phyloP scores from a whole-genome alignment of 1,139 yeast species.

The Geotrichum siamense region DNA sequence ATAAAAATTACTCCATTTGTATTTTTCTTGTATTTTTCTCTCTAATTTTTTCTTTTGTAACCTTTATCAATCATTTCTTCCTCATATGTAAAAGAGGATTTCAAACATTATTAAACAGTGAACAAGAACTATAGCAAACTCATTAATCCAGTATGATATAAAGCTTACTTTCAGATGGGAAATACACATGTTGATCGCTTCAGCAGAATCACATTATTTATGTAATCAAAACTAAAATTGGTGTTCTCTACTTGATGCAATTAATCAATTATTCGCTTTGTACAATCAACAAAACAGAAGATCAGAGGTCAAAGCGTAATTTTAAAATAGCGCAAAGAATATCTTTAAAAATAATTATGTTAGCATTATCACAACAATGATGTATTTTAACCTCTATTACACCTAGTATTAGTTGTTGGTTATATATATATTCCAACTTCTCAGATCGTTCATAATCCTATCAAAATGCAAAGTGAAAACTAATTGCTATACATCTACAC shows the following conservation, averaged over 20 bases:
- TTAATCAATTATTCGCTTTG: conserved; percentile 25
- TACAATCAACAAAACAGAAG: conserved; percentile 22
- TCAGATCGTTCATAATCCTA: conserved; percentile 35
- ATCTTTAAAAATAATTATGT: conserved; percentile 30
- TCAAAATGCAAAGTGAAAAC: conserved; percentile 27
- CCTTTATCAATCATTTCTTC: not conserved
- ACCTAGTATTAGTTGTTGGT: conserved; percentile 30
- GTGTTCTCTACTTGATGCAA: conserved; percentile 26
- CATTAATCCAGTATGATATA: conserved; percentile 21
- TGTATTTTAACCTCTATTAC: conserved; percentile 32
- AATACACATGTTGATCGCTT: conserved; percentile 21
- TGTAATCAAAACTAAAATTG: conserved; percentile 22
- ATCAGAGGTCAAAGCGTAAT: conserved; percentile 26
- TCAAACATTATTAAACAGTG: conserved; percentile 18
- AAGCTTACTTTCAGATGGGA: conserved; percentile 26
- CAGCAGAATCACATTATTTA: conserved; percentile 25
- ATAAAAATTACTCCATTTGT: not conserved
- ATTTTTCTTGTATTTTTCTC: not conserved
- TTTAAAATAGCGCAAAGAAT: conserved; percentile 29
- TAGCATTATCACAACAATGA: conserved; percentile 27
- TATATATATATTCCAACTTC: conserved; percentile 35
- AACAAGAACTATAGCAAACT: conserved; percentile 16
- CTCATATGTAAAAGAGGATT: conserved; percentile 1
- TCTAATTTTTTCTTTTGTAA: not conserved
- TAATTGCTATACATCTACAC: conserved; percentile 32